Conservation (phyloP, 1,284 basidiomycete genomes). For the Puccinia novopanici region DNA sequence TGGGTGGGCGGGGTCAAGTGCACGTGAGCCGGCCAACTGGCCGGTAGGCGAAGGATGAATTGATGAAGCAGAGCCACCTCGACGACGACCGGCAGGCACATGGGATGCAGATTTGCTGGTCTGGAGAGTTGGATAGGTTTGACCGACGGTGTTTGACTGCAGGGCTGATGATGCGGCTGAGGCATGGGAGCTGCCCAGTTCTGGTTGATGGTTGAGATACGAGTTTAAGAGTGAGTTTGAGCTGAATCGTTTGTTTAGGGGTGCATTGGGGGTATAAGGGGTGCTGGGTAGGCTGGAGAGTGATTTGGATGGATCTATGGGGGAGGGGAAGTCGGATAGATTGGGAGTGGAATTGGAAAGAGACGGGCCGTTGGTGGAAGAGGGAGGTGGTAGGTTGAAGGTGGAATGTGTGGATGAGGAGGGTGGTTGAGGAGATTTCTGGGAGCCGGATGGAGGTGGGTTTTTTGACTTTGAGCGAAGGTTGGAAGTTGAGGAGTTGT, state of each 20-base stretch:
- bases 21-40: not conserved
- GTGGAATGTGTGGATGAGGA: not conserved
- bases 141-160: constrained; percentile 9
- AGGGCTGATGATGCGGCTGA: not conserved
- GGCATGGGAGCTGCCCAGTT: not conserved
- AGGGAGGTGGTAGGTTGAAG: constrained; percentile 1
- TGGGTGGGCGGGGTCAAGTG: not conserved
- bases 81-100: not conserved
- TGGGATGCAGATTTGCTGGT: constrained; percentile 15
- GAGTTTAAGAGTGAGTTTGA: constrained; percentile 3
- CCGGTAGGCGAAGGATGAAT: not conserved
- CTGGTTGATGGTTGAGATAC: constrained; percentile 10
- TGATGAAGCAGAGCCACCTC: constrained; percentile 23
- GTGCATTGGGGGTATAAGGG: not conserved
- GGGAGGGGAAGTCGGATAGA: too few relatives aligned
- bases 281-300: constrained; percentile 26
- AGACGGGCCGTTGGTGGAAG: not conserved
- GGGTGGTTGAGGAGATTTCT: too few relatives aligned
- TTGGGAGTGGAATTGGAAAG: not conserved
- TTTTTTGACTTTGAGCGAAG: constrained; percentile 27
- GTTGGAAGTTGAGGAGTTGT: too few relatives aligned
- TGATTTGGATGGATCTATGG: not conserved
- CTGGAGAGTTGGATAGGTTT: not conserved
- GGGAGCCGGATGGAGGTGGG: constrained; percentile 1
- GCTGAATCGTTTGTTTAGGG: not conserved